Evolutionary conservation across 2,329 filamentous ascomycete species (phyloP).

Genomic region (Fusarium ramigenum): DNA sequence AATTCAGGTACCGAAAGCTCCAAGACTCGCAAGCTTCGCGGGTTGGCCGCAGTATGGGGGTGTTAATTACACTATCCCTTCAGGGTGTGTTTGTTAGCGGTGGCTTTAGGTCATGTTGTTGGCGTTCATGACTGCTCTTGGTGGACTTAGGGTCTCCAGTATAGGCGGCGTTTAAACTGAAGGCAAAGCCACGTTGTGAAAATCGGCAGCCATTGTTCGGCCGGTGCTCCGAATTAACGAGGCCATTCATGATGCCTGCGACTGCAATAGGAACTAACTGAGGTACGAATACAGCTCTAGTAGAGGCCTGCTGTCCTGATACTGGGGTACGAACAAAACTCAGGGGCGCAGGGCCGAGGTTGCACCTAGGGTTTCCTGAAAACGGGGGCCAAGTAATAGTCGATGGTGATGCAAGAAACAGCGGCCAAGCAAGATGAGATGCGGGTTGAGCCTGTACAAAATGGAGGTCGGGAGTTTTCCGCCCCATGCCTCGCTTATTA

Average conservation of each 20-base stretch:
- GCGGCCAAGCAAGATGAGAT: conserved; percentile 34
- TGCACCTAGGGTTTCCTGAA: conserved; percentile 13
- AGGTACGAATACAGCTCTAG: neutral
- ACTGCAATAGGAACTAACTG: conserved; percentile 2
- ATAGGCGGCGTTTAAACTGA: neutral
- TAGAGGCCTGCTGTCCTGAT: conserved; percentile 13
- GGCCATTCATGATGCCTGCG: conserved; percentile 4
- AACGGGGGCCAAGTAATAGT: conserved; percentile 16
- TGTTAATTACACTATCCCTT: conserved; percentile 10
- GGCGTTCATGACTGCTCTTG: conserved; percentile 22
- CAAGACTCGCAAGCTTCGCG: conserved; percentile 16
- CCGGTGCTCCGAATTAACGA: conserved; percentile 24
- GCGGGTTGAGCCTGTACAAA: conserved; percentile 1
- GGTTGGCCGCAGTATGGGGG: conserved; percentile 7
- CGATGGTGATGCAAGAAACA: conserved; percentile 37
- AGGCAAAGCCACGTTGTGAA: conserved; percentile 15
- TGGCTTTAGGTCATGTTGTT: neutral
- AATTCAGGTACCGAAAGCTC: conserved; percentile 21
- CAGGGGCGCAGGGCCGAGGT: conserved; percentile 26
- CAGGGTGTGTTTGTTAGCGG: conserved; percentile 16
- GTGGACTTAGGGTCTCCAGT: conserved; percentile 22
- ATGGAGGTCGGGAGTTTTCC: conserved; percentile 8
- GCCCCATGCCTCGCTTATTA: conserved; percentile 6
- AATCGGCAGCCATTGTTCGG: conserved; percentile 14
- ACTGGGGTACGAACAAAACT: conserved; percentile 27